Base-by-base conservation (phyloP, 257 asterid species). In the Penstemon eatonii region DNA sequence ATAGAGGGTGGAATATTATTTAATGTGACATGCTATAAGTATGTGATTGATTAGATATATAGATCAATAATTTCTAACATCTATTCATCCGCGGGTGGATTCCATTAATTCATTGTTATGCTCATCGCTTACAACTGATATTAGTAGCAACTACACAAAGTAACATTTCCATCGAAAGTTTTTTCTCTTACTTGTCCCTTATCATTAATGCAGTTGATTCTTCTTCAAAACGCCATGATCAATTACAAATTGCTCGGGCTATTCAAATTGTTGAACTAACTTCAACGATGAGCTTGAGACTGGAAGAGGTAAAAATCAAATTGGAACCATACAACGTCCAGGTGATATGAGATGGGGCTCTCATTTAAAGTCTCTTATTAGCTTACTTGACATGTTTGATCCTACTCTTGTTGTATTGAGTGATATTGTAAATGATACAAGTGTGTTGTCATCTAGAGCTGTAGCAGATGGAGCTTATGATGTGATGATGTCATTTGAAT, bases 391-490 rank as follows among this genome's bases (percentile, higher is more conserved):
- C 7, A 40, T 60, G 51, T 60, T 39, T 42, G 51, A n/a, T n/a
- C 15, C 51, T 1, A 25, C 10, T 18, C 42, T 15, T 56, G 4
- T 18, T 6, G 61, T 5, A 33, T 8, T 56, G 38, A 56, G 19
- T 0, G 42, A 4, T 43, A 60, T 60, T 6, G n/a, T 60, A n/a
- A 60, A 60, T 39, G 39, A n/a, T 25, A 11, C 7, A 60, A n/a
- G n/a, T 15, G 18, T 15, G 18, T 15, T 15, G 18, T 37, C 8
- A 38, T 12, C 50, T 2, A 40, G 65, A 4, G 46, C 50, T 11
- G 51, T 19, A 41, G 12, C 36, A 0, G 18, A 66, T 52, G 50
- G 61, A 66, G 51, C 37, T 10, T 66, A n/a, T 51, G 70, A 66
- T 3, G 37, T 51, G 4, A 51, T 66, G 51, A 66, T 44, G 37